Evolutionary conservation across 2,329 filamentous ascomycete species (phyloP).

Genomic region (Colletotrichum sp.): DNA sequence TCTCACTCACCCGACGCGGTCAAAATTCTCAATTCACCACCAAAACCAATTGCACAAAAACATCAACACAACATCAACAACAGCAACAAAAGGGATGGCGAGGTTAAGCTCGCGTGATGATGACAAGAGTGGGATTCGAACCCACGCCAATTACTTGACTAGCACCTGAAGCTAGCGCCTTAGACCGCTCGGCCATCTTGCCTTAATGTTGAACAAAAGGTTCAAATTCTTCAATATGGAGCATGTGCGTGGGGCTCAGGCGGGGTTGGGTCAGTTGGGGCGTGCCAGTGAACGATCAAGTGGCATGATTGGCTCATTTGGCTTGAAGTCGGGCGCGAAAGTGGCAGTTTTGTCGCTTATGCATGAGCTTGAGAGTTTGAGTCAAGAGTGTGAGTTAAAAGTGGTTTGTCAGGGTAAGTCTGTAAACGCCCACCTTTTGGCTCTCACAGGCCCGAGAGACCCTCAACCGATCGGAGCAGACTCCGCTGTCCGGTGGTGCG

Average conservation of each 20-base stretch:
- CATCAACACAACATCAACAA: neutral
- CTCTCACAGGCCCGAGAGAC: no score
- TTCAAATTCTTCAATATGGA: neutral
- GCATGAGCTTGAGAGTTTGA: neutral
- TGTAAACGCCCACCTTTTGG: no score
- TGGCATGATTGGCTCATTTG: neutral
- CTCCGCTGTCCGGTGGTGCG: neutral
- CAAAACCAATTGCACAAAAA: neutral
- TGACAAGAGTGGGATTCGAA: neutral
- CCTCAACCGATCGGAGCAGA: neutral
- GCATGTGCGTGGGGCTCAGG: neutral
- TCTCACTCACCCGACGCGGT: neutral
- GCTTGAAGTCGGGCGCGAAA: neutral
- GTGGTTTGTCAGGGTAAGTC: neutral
- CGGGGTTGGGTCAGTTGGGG: neutral
- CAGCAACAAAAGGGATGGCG: fast-evolving
- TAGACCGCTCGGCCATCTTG: neutral
- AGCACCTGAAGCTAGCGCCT: neutral
- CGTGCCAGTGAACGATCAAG: neutral
- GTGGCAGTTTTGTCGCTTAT: neutral
- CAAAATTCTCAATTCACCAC: neutral
- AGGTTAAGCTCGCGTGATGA: fast-evolving
- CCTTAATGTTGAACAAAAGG: neutral
- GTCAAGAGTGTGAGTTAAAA: neutral
- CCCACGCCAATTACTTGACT: neutral